Conservation (phyloP, 2,329 filamentous ascomycete species). For the Penicillium sp. region DNA sequence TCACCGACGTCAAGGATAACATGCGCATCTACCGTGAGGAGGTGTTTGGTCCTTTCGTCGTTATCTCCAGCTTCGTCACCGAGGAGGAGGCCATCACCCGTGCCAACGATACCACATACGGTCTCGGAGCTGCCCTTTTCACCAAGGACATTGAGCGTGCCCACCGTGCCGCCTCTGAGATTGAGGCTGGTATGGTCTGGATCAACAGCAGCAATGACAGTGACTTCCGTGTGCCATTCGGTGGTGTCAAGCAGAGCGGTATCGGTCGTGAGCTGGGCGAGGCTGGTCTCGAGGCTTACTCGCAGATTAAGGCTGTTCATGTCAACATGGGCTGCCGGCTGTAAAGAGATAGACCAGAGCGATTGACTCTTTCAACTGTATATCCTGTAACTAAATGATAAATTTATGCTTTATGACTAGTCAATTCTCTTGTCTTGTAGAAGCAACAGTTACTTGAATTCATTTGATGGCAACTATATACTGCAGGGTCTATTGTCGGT, state of each 20-base stretch:
- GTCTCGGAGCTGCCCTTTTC: slow-evolving; percentile 37
- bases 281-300: slow-evolving; percentile 61
- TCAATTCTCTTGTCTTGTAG: background rate
- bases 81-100: slow-evolving; percentile 59
- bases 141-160: slow-evolving; percentile 62
- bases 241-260: slow-evolving; percentile 63
- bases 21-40: slow-evolving; percentile 63
- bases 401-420: slow-evolving; percentile 17
- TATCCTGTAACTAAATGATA: slow-evolving; percentile 13
- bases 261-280: slow-evolving; percentile 63
- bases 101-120: slow-evolving; percentile 56
- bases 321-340: slow-evolving; percentile 46
- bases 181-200: slow-evolving; percentile 70
- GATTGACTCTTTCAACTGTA: background rate
- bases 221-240: slow-evolving; percentile 56
- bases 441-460: background rate
- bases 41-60: slow-evolving; percentile 63
- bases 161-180: slow-evolving; percentile 52
- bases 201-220: slow-evolving; percentile 60
- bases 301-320: slow-evolving; percentile 56
- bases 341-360: slow-evolving; percentile 19
- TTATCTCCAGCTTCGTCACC: slow-evolving; percentile 57
- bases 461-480: background rate
- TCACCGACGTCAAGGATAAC: slow-evolving; percentile 56
- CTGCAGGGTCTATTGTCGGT: too few species aligned